phyloP scores from a whole-genome alignment of 2,329 filamentous ascomycete species.

The Ophiostoma himal-ulmi region DNA sequence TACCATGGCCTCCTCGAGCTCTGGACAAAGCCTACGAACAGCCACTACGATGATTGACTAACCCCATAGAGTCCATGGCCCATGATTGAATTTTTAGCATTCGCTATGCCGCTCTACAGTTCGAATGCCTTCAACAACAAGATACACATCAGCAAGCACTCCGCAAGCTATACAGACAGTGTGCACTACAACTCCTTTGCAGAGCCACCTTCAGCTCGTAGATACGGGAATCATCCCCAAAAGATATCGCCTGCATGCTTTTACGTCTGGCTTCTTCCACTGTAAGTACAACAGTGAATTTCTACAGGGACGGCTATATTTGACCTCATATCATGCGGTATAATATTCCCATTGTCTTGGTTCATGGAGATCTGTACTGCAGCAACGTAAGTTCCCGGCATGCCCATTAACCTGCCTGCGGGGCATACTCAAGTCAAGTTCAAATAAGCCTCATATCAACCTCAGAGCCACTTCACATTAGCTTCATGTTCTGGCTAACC shows the following conservation, averaged over 20 bases:
- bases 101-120: no score
- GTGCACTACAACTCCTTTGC: not conserved
- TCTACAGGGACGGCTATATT: conserved; percentile 12
- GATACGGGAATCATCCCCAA: not conserved
- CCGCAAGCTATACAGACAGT: not conserved
- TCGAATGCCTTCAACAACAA: no score
- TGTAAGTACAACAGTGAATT: not conserved
- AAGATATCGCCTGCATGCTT: not conserved
- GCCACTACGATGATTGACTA: no score
- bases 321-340: conserved; percentile 10
- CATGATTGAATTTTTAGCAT: no score
- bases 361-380: conserved; percentile 37
- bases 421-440: not conserved
- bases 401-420: not conserved
- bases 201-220: not conserved
- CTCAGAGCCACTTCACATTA: not conserved
- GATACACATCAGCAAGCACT: no score
- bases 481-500: not conserved
- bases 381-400: conserved; percentile 30
- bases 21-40: no score
- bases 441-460: not conserved
- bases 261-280: not conserved
- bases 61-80: no score
- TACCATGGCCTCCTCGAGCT: no score
- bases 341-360: conserved; percentile 31